These are phyloP conservation scores for Larix kaempferi DNA, from an alignment of 75 land plant genomes.

Conservation along the genomic window DNA sequence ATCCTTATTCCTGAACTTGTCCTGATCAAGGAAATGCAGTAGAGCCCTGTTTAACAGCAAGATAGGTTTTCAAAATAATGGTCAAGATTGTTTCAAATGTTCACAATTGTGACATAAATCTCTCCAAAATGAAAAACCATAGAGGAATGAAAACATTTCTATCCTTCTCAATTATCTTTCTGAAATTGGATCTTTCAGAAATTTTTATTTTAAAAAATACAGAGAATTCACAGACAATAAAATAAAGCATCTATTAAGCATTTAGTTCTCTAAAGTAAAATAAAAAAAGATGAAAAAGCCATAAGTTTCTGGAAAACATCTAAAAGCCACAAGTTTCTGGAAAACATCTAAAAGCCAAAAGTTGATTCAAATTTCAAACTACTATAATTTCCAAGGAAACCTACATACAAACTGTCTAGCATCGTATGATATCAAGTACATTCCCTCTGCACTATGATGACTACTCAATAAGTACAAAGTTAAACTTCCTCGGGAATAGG, in stretches of 20 bases:
- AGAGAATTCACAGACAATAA: neutral
- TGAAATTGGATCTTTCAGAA: neutral
- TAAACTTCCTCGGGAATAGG: neutral
- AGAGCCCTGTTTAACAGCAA: slow-evolving; percentile 62
- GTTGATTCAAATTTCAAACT: neutral
- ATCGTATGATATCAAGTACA: neutral
- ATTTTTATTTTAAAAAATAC: no score
- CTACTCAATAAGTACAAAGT: neutral
- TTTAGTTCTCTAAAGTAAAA: neutral
- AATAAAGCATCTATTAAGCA: neutral
- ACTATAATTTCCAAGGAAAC: neutral
- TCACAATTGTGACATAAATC: neutral
- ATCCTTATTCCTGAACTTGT: slow-evolving; percentile 87
- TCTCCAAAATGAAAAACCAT: neutral
- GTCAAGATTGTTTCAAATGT: neutral
- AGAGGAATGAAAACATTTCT: no score
- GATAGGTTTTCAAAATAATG: neutral
- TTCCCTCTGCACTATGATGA: neutral
- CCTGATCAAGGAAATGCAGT: slow-evolving; percentile 94
- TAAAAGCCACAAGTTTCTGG: neutral
- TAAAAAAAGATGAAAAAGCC: neutral
- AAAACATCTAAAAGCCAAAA: neutral
- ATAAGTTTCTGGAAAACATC: neutral
- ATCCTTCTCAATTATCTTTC: neutral
- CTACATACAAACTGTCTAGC: neutral